A percentile compares a stretch with the other conserved stretches of the same genome.
These are phyloP conservation scores for Backusella australiensis DNA, from an alignment of 192 early-diverging fungal genomes.

Conservation along the genomic window DNA sequence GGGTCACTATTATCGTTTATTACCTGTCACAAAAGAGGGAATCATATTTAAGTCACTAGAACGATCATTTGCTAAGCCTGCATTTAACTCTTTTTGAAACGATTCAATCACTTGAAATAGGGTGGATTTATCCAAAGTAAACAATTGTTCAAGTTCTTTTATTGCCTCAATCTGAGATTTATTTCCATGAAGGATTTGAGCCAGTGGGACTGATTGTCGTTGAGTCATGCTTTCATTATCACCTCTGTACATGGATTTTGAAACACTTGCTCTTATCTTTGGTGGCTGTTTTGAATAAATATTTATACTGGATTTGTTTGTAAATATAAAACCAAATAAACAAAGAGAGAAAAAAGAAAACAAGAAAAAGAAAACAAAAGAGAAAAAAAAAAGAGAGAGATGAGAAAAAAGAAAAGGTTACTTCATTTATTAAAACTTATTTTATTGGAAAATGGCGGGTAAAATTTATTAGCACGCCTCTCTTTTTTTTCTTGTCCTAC, in stretches of 20 bases:
- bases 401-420: neutral
- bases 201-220: neutral
- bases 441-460: conserved; percentile 11
- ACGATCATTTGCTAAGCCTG: conserved; percentile 27
- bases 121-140: conserved; percentile 10
- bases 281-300: too few relatives aligned
- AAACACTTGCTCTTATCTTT: too few relatives aligned
- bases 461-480: neutral
- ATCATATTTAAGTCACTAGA: conserved; percentile 66
- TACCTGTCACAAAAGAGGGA: conserved; percentile 78
- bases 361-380: neutral
- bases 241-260: neutral
- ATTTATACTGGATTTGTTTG: too few relatives aligned
- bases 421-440: neutral
- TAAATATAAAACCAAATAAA: neutral
- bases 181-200: conserved; percentile 16
- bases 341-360: neutral
- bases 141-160: conserved; percentile 20
- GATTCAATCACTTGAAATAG: conserved; percentile 15
- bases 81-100: conserved; percentile 26
- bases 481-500: neutral
- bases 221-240: neutral
- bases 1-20: neutral
- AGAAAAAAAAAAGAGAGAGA: neutral
- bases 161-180: conserved; percentile 15